Evolutionary conservation across 148 eudicot species (phyloP), one percentile per base, ranked within the genome.

Genomic region (Camellia sinensis): DNA sequence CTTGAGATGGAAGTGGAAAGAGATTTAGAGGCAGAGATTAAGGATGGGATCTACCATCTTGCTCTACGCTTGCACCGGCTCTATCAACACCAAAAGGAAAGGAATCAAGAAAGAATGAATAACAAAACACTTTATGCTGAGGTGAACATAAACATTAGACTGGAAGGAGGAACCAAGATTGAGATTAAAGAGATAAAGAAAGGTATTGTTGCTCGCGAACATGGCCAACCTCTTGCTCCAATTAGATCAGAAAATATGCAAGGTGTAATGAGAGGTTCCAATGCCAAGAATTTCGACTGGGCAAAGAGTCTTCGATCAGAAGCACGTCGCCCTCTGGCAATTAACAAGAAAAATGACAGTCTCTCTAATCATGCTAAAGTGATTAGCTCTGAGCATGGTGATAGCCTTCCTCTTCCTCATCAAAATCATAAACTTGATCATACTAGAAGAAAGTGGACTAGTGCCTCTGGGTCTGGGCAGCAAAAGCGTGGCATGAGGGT

Each of bases 1-100:
- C 86, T 94, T 0, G 97, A 92, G 73, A 80, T 48, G 75, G 97
- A 94, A 11, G 79, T 94, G 29, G 97, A 94, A 74, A 81, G 74
- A 68, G 87, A 85, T 46, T 79, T 94, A 29, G 98, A 92, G 79
- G 89, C 76, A 61, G 98, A 94, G 80, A 87, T 94, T 46, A 94
- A 94, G 75, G 93, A 87, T 12, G 92, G 86, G 22, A 89, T 94
- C 6, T 86, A 81, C 80, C 88, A 71, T 11, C 93, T 92, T n/a
- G 94, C 97, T 40, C 83, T 89, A 11, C 90, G 88, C 17, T 77
- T 92, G 81, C 90, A 86, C 73, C 78, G 84, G 14, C 89, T 94
- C 53, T 89, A 94, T 73, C 87, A 86, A 78, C 90, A 86, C 68
- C 85, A 82, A 22, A 86, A 81, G 41, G 82, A 88, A 72, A 89